A percentile compares a stretch with the other conserved stretches of the same genome.
phyloP scores from a whole-genome alignment of 2,329 filamentous ascomycete genomes.

The Sodiomyces alkalinus region DNA sequence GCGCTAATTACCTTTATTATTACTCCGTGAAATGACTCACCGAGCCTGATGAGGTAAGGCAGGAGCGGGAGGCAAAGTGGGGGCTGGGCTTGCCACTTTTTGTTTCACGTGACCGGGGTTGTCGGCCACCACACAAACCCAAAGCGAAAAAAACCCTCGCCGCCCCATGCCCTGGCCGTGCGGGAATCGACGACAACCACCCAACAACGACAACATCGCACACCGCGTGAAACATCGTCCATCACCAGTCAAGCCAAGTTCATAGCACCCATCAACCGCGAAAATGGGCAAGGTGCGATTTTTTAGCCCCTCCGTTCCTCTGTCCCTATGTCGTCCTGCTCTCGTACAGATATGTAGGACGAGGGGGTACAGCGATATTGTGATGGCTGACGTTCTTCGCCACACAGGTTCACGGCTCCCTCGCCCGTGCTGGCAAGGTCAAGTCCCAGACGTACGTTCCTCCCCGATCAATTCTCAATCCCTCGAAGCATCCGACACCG shows the following conservation, averaged over 20 bases:
- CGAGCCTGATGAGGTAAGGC: too few species aligned
- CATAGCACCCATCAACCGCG: slow-evolving; percentile 10
- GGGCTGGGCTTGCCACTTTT: too few species aligned
- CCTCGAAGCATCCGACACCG: too few species aligned
- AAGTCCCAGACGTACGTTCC: slow-evolving; percentile 81
- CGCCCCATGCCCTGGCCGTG: neutral
- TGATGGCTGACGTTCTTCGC: slow-evolving; percentile 1
- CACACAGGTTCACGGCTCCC: slow-evolving; percentile 70
- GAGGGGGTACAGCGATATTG: too few species aligned
- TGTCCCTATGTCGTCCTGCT: neutral
- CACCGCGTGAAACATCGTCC: too few species aligned
- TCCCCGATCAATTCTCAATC: neutral
- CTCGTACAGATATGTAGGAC: neutral
- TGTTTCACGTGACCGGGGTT: slow-evolving; percentile 1
- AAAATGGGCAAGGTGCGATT: slow-evolving; percentile 19
- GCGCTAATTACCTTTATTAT: too few species aligned
- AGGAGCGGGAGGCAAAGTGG: too few species aligned
- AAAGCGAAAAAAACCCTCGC: slow-evolving; percentile 1
- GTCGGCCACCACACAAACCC: slow-evolving; percentile 1
- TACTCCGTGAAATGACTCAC: too few species aligned
- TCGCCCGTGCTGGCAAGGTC: slow-evolving; percentile 93
- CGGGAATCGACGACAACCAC: neutral
- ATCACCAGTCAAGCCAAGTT: slow-evolving; percentile 1
- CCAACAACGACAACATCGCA: slow-evolving; percentile 2
- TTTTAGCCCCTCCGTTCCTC: neutral